These are phyloP conservation scores for Camellia granthamiana DNA, from an alignment of 148 eudicot species.

Conservation along the genomic window DNA sequence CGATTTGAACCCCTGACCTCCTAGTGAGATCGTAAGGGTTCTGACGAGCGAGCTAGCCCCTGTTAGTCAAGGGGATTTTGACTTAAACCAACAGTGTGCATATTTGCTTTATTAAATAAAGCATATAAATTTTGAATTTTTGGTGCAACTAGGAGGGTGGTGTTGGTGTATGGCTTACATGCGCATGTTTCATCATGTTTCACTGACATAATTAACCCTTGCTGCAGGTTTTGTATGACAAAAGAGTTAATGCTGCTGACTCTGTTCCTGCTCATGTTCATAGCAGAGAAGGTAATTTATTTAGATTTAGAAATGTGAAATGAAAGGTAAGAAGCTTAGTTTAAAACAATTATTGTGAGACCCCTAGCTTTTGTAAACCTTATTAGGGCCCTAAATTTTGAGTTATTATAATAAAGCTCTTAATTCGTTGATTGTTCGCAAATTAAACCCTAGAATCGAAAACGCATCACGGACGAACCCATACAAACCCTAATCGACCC, in stretches of 20 bases:
- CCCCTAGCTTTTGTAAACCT: too few relatives aligned
- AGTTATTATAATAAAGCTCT: too few relatives aligned
- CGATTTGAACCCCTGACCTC: too few relatives aligned
- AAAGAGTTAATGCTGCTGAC: conserved; percentile 41
- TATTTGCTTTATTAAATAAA: background rate
- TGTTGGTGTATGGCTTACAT: background rate
- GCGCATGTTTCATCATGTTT: background rate
- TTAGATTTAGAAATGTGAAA: too few relatives aligned
- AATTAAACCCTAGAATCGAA: too few relatives aligned
- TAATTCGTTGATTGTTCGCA: too few relatives aligned
- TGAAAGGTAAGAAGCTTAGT: background rate
- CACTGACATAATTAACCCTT: conserved; percentile 9
- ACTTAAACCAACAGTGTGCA: background rate
- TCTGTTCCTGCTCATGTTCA: conserved; percentile 50
- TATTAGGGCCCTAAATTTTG: too few relatives aligned
- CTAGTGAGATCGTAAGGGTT: too few relatives aligned
- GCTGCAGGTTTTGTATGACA: conserved; percentile 69
- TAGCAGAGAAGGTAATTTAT: conserved; percentile 53
- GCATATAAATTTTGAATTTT: background rate
- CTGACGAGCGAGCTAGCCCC: too few relatives aligned
- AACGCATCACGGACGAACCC: too few relatives aligned
- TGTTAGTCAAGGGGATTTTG: too few relatives aligned
- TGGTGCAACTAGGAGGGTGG: conserved; percentile 2
- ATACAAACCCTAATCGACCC: too few relatives aligned
- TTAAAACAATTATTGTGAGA: background rate